A percentile compares a stretch with the other conserved stretches of the same genome.
These are phyloP conservation scores for Phytophthora idaei DNA, from an alignment of 352 stramenopile genomes.

Conservation along the genomic window DNA sequence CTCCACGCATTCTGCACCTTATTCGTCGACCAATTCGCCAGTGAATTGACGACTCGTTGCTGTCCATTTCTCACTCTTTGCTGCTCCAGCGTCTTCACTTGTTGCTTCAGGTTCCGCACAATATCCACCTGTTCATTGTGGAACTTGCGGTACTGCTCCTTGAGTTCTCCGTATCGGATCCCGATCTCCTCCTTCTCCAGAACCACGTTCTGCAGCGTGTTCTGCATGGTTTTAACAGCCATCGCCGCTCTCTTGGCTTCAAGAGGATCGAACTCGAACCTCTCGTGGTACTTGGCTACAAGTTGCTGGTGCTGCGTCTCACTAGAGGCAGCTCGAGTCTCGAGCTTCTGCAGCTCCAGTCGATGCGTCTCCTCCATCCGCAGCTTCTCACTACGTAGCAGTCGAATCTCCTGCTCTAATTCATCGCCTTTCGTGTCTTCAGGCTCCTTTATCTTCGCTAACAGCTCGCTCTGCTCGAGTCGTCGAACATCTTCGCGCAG, in stretches of 20 bases:
- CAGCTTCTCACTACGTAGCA: conserved; percentile 58
- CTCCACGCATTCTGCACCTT: conserved; percentile 45
- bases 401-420: conserved; percentile 49
- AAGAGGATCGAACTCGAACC: conserved; percentile 60
- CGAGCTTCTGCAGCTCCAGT: conserved; percentile 43
- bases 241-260: conserved; percentile 55
- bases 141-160: conserved; percentile 40
- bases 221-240: conserved; percentile 55
- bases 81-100: conserved; percentile 25
- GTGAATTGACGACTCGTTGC: conserved; percentile 35
- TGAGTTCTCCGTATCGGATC: conserved; percentile 45
- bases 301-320: conserved; percentile 46
- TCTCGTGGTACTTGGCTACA: conserved; percentile 57
- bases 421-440: conserved; percentile 29
- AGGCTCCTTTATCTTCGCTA: conserved; percentile 15
- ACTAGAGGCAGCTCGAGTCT: conserved; percentile 31
- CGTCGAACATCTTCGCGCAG: conserved; percentile 25
- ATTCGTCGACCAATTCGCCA: conserved; percentile 37
- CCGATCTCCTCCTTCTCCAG: conserved; percentile 75
- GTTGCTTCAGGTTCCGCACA: conserved; percentile 25
- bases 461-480: conserved; percentile 20
- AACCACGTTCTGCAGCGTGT: conserved; percentile 61
- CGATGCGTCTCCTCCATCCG: conserved; percentile 45
- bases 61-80: conserved; percentile 13
- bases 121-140: conserved; percentile 35